These are phyloP conservation scores for Candida nanaspora DNA, from an alignment of 805 yeast genomes.

Conservation along the genomic window DNA sequence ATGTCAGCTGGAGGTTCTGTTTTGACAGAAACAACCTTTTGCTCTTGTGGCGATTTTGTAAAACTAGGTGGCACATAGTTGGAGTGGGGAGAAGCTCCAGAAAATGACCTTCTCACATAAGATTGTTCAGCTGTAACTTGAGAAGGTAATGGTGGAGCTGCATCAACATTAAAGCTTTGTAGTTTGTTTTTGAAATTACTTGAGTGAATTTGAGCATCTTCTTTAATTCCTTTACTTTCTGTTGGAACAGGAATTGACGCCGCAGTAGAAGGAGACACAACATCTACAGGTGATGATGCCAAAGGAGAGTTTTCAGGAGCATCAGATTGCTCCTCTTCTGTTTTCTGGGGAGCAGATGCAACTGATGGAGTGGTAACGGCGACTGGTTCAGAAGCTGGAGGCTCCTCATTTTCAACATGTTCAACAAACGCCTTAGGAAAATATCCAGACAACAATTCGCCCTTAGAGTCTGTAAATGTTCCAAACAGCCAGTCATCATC, in stretches of 20 bases:
- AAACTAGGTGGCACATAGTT: conserved; percentile 46
- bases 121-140: conserved; percentile 25
- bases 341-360: background rate
- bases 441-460: conserved; percentile 54
- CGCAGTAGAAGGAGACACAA: background rate
- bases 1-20: conserved; percentile 9
- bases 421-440: conserved; percentile 85
- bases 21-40: conserved; percentile 17
- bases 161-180: conserved; percentile 40
- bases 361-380: background rate
- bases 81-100: conserved; percentile 50
- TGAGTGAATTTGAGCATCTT: background rate
- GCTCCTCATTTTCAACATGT: conserved; percentile 5
- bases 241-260: background rate
- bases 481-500: conserved; percentile 94
- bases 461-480: conserved; percentile 37
- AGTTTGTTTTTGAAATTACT: conserved; percentile 34
- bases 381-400: conserved; percentile 1
- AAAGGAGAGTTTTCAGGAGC: background rate
- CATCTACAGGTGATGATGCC: background rate
- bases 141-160: conserved; percentile 34
- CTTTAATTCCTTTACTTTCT: background rate
- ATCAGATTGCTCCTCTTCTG: conserved; percentile 1
- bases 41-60: conserved; percentile 10
- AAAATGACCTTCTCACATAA: conserved; percentile 47